Percentiles rank a stretch among this genome's conserved stretches.
phyloP scores from a whole-genome alignment of 2,329 filamentous ascomycete species.

The Fusarium sp. region DNA sequence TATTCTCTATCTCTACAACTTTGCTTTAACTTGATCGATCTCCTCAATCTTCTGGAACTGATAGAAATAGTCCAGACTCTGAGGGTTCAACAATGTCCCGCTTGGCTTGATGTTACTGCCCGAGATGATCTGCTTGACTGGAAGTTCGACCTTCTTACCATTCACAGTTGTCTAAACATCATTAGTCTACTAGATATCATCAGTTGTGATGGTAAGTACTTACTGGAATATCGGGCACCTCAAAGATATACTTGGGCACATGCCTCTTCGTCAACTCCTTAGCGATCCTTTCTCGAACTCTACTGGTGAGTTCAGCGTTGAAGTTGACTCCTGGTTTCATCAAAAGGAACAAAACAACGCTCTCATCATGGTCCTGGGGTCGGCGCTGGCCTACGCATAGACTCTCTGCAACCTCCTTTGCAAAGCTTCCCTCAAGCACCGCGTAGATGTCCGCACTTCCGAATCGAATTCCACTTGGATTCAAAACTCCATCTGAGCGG shows the following conservation, averaged over 20 bases:
- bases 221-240: conserved; percentile 83
- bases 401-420: conserved; percentile 71
- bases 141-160: conserved; percentile 84
- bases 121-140: conserved; percentile 85
- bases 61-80: conserved; percentile 81
- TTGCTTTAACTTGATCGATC: conserved; percentile 41
- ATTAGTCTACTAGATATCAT: conserved; percentile 16
- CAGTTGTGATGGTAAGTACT: conserved; percentile 45
- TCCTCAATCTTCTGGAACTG: conserved; percentile 64
- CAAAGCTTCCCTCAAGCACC: conserved; percentile 74
- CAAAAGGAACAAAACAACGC: conserved; percentile 64
- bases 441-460: conserved; percentile 83
- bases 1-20: conserved; percentile 42
- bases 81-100: conserved; percentile 79
- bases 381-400: conserved; percentile 82
- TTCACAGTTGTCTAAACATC: conserved; percentile 76
- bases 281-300: conserved; percentile 72
- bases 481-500: conserved; percentile 80
- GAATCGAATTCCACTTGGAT: conserved; percentile 81
- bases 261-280: conserved; percentile 75
- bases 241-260: conserved; percentile 81
- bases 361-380: conserved; percentile 63
- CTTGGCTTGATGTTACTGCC: conserved; percentile 78
- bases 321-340: conserved; percentile 67
- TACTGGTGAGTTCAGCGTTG: conserved; percentile 60